phyloP scores from a whole-genome alignment of 768 basidiomycete species.

The Tulasnella sp. region DNA sequence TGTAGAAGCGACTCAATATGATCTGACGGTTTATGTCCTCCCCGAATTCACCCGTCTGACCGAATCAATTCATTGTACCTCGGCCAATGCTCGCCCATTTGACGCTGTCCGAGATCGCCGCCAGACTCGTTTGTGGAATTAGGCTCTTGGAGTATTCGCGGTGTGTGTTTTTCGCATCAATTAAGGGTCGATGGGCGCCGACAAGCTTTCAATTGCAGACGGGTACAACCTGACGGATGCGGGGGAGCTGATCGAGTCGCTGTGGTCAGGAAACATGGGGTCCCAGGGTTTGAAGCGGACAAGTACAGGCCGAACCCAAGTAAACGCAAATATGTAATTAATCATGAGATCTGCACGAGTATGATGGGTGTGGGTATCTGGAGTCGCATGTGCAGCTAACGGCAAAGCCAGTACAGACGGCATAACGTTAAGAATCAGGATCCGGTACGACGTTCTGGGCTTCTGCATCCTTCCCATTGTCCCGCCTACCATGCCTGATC shows the following conservation, averaged over 20 bases:
- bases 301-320: not conserved
- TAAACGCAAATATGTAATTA: not conserved
- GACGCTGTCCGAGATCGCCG: not conserved
- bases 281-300: not conserved
- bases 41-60: not conserved
- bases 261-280: not conserved
- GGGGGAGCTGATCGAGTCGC: not conserved
- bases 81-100: not conserved
- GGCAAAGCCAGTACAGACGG: not conserved
- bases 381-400: not conserved
- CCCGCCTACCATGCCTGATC: not conserved
- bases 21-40: not conserved
- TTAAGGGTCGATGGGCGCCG: not conserved
- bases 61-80: not conserved
- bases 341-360: not conserved
- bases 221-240: not conserved
- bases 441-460: not conserved
- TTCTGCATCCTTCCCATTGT: not conserved
- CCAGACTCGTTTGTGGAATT: not conserved
- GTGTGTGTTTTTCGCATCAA: not conserved
- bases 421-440: not conserved
- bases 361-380: not conserved
- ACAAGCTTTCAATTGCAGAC: not conserved
- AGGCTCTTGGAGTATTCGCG: not conserved
- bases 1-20: slow-evolving; percentile 9